Percentiles rank a stretch among this genome's conserved stretches.
These are phyloP conservation scores for Trichoderma virens DNA, from an alignment of 495 filamentous ascomycete genomes.

Conservation along the genomic window DNA sequence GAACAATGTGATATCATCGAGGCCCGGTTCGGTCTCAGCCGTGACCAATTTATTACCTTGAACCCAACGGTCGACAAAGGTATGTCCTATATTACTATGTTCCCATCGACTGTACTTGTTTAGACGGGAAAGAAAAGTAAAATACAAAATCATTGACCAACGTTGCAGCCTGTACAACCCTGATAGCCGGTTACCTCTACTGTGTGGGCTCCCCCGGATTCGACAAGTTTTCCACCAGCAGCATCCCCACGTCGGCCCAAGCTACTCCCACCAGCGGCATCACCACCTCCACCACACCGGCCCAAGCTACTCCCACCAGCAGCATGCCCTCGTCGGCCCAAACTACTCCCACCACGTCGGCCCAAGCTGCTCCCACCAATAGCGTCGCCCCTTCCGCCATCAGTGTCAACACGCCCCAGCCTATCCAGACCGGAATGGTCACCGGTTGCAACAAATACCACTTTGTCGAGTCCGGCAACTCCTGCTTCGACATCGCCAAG, in stretches of 20 bases:
- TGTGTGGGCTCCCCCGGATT: background rate
- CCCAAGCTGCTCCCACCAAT: too few relatives aligned
- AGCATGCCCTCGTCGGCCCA: too few relatives aligned
- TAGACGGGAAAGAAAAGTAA: too few relatives aligned
- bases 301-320: too few relatives aligned
- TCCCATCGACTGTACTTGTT: too few relatives aligned
- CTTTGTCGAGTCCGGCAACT: conserved; percentile 32
- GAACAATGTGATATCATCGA: conserved; percentile 38
- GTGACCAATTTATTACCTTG: conserved; percentile 24
- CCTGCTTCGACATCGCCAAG: conserved; percentile 32
- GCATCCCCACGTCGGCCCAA: too few relatives aligned
- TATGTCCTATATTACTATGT: background rate
- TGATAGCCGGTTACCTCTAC: background rate
- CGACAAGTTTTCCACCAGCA: conserved; percentile 6
- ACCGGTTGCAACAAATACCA: conserved; percentile 34
- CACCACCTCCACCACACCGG: too few relatives aligned
- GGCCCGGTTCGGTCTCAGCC: conserved; percentile 18
- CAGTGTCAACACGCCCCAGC: conserved; percentile 18
- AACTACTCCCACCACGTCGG: conserved; percentile 25
- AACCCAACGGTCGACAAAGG: conserved; percentile 20
- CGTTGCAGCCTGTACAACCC: background rate
- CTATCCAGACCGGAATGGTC: conserved; percentile 28
- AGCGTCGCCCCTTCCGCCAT: too few relatives aligned
- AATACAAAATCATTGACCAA: background rate
- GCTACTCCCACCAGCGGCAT: too few relatives aligned